Evolutionary conservation across 1,139 yeast species (phyloP).

Genomic region (Eremothecium coryli): DNA sequence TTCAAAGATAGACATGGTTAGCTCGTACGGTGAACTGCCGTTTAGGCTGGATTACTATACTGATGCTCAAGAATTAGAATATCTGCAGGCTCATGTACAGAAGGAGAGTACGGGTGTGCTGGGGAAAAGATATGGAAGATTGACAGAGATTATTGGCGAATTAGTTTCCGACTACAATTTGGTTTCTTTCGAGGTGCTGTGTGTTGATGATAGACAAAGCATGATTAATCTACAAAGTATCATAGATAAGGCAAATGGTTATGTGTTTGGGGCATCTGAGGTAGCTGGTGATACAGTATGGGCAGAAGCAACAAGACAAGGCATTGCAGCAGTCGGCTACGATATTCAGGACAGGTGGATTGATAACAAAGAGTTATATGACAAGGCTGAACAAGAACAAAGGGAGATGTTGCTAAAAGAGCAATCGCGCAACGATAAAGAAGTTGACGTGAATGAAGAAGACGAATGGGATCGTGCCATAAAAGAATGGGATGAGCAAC

Average conservation of each 20-base stretch:
- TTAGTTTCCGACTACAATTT: slow-evolving; percentile 79
- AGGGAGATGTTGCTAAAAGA: slow-evolving; percentile 31
- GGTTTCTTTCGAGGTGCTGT: slow-evolving; percentile 79
- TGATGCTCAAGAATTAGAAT: slow-evolving; percentile 75
- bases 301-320: slow-evolving; percentile 89
- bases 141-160: slow-evolving; percentile 75
- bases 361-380: slow-evolving; percentile 70
- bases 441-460: slow-evolving; percentile 46
- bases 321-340: slow-evolving; percentile 39
- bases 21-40: slow-evolving; percentile 58
- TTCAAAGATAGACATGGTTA: slow-evolving; percentile 77
- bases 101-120: slow-evolving; percentile 45
- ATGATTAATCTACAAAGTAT: slow-evolving; percentile 74
- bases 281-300: slow-evolving; percentile 93
- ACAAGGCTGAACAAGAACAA: slow-evolving; percentile 47
- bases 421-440: slow-evolving; percentile 31
- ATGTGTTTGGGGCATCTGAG: slow-evolving; percentile 84
- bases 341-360: slow-evolving; percentile 97
- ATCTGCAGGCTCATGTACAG: slow-evolving; percentile 59
- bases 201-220: slow-evolving; percentile 83
- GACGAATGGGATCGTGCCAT: slow-evolving; percentile 61
- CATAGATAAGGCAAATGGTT: slow-evolving; percentile 89
- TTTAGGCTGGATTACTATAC: slow-evolving; percentile 81
- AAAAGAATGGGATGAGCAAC: slow-evolving; percentile 50
- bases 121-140: slow-evolving; percentile 52